Base-by-base conservation (phyloP, 1,139 yeast genomes). In the Suhomyces maxii region DNA sequence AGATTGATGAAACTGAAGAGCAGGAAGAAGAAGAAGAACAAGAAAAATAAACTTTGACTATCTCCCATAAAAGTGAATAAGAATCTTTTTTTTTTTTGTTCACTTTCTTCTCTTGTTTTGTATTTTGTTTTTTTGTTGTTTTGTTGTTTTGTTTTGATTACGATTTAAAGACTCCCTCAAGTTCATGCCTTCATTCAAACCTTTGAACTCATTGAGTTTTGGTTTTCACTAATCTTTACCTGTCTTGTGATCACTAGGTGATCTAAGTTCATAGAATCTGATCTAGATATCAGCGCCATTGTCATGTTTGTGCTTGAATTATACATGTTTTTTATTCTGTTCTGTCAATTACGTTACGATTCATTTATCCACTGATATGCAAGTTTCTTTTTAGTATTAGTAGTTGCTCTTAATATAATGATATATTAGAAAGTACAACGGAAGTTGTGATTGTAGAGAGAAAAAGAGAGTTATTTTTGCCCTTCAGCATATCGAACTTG, bases 1-100 rank as follows among this genome's bases (percentile, higher is more conserved):
- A 54, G 34, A 52, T 46, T 12, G 63, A 60, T 4, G 56, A 57
- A 7, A 63, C 60, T n/a, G 59, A 59, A 2, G 59, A 57, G 26
- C 54, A 54, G 1, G 56, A 51, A 34, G 53, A 54, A 28, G 55
- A 54, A 25, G 56, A 54, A 34, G 62, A 59, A 26, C 57, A 55
- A 39, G 60, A 53, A 12, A 58, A 56, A 33, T 53, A 51, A 34
- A 54, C 23, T 18, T 18, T 18, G 23, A 18, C 23, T 18, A 4
- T 4, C 23, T 18, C 23, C 23, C 23, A 18, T 2, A 18, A 18
- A 18, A 18, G 23, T 18, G 23, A 18, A 1, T 18, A 18, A 18
- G 23, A 2, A 18, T 4, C 6, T 18, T 4, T 18, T 6, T 18
- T 4, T 18, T 18, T 4, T 18, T 6, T 18, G 3, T 18, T 3